A percentile compares a stretch with the other conserved stretches of the same genome.
Evolutionary conservation across 495 filamentous ascomycete genomes (phyloP).

Genomic region (Lophiotrema nucula): DNA sequence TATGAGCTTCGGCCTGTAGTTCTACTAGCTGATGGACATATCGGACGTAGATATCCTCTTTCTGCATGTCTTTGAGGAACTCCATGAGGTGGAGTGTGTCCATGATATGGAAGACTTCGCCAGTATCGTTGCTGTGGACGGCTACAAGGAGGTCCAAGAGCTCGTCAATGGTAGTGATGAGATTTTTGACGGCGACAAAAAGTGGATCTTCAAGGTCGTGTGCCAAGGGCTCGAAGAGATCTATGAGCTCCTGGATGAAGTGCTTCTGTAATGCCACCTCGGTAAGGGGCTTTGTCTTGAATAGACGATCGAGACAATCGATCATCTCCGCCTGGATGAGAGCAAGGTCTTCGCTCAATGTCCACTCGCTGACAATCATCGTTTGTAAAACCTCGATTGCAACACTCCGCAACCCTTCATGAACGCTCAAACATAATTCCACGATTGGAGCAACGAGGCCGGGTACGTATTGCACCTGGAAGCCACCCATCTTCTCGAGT

Average conservation of each 20-base stretch:
- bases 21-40: slow-evolving; percentile 92
- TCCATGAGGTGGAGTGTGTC: slow-evolving; percentile 92
- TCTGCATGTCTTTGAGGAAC: slow-evolving; percentile 94
- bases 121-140: slow-evolving; percentile 78
- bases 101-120: slow-evolving; percentile 75
- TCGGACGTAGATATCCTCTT: slow-evolving; percentile 93
- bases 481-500: slow-evolving; percentile 83
- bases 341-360: slow-evolving; percentile 85
- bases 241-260: slow-evolving; percentile 82
- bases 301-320: slow-evolving; percentile 86
- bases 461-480: slow-evolving; percentile 97
- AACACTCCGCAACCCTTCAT: slow-evolving; percentile 83
- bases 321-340: slow-evolving; percentile 96
- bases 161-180: slow-evolving; percentile 83
- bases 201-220: slow-evolving; percentile 67
- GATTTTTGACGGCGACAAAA: slow-evolving; percentile 69
- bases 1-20: slow-evolving; percentile 69
- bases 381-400: slow-evolving; percentile 91
- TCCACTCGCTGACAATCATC: slow-evolving; percentile 99
- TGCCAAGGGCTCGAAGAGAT: slow-evolving; percentile 72
- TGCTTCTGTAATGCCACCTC: slow-evolving; percentile 89
- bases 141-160: slow-evolving; percentile 88
- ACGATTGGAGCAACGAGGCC: slow-evolving; percentile 87
- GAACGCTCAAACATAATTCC: slow-evolving; percentile 90
- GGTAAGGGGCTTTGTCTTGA: slow-evolving; percentile 81